phyloP scores from a whole-genome alignment of 192 early-diverging fungal genomes.

The Linnemannia hyalina region DNA sequence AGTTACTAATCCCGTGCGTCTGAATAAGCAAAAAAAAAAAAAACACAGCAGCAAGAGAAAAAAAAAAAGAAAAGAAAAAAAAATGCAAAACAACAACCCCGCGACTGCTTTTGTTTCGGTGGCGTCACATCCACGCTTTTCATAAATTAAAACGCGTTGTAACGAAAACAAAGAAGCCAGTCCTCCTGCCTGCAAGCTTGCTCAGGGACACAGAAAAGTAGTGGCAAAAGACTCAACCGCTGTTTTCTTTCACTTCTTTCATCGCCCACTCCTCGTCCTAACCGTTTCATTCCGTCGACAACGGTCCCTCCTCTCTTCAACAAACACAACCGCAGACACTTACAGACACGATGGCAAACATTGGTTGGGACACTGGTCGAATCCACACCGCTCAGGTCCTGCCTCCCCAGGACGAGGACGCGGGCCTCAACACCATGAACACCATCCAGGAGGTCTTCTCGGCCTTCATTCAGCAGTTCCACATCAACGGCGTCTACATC shows the following conservation, averaged over 20 bases:
- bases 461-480: constrained; percentile 90
- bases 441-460: constrained; percentile 77
- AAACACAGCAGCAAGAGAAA: not conserved
- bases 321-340: constrained; percentile 8
- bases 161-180: too few relatives aligned
- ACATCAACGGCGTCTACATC: constrained; percentile 85
- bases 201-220: not conserved
- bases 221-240: not conserved
- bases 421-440: constrained; percentile 66
- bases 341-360: constrained; percentile 36
- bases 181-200: too few relatives aligned
- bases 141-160: constrained; percentile 5
- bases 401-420: constrained; percentile 63
- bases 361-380: constrained; percentile 89
- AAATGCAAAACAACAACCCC: not conserved
- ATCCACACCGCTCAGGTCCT: constrained; percentile 81
- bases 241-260: not conserved
- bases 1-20: not conserved
- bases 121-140: not conserved
- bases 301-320: constrained; percentile 15
- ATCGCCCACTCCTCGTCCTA: not conserved
- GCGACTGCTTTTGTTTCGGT: constrained; percentile 1
- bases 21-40: constrained; percentile 3
- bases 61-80: not conserved
- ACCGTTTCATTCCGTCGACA: not conserved